Base-by-base conservation (phyloP, 306 rosid genomes). In the Dicorynia guianensis region DNA sequence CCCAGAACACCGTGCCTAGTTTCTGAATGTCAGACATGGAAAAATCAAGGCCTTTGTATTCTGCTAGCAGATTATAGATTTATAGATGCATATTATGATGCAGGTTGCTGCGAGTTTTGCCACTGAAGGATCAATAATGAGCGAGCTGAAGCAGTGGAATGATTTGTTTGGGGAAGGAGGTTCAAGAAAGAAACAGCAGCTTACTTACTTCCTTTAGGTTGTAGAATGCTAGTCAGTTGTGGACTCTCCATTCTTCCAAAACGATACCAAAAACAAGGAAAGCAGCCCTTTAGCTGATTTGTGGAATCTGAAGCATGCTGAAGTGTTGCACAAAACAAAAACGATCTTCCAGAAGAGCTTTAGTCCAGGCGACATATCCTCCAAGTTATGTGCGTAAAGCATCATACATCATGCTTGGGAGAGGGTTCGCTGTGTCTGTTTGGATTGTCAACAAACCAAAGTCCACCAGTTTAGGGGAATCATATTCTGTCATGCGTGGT, bases 101-200 rank as follows among this genome's bases (percentile, higher is more conserved):
- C 80, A 94, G 98, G 96, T 92, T 36, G 97, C 98, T 19, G 93
- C 98, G 18, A 95, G 98, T 86, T 92, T 92, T 64, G 92, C 97
- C 1, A 9, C 92, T 1, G 98, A 95, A 76, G 97, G 97, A 75
- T 82, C 97, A 4, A 83, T 89, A 12, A 95, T 95, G 98, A 79
- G 54, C 20, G 97, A 95, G 90, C 83, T 95, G 82, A 89, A 90
- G 84, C 96, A 90, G 64, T 95, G 98, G 98, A 95, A 95, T 44
- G 98, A 92, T 0, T 69, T 89, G 52, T 92, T 89, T 30, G 98
- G 98, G 49, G 98, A 92, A 80, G 98, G 98, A 4, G 97, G 98
- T 80, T 87, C 97, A 70, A 89, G 98, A 79, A 95, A 95, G 90
- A 92, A 89, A 85, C 89, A 95, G 59, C 97, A 95, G 38, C 92